phyloP scores from a whole-genome alignment of 2,329 filamentous ascomycete genomes.

The Ophioceras dolichostomum region DNA sequence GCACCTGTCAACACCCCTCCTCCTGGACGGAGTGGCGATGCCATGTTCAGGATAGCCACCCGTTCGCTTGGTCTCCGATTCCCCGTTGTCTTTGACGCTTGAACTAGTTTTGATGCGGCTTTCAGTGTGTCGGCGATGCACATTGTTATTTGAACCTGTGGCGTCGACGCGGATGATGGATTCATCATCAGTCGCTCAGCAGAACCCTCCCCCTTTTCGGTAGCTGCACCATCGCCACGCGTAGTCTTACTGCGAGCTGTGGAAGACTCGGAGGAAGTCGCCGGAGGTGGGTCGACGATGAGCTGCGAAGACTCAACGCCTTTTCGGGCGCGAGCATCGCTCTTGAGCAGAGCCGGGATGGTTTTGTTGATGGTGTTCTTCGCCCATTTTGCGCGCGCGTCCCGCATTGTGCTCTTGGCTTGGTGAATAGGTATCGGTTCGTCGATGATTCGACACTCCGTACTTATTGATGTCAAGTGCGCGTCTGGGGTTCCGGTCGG shows the following conservation, averaged over 20 bases:
- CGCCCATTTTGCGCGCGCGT: conserved; percentile 32
- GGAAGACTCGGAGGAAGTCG: not conserved
- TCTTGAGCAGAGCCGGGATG: conserved; percentile 41
- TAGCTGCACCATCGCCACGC: no score
- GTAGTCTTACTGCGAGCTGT: not conserved
- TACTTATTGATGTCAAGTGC: no score
- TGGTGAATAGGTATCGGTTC: no score
- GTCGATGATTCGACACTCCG: no score
- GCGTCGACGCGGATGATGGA: not conserved
- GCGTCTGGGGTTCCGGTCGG: no score
- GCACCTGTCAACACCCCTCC: conserved; percentile 49
- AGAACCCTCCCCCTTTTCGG: no score
- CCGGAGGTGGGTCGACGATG: conserved; percentile 17
- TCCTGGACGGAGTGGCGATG: conserved; percentile 46
- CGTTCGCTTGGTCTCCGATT: no score
- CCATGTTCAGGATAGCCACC: conserved; percentile 50
- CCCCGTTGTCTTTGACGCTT: no score
- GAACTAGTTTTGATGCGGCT: conserved; percentile 25
- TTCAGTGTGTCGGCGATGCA: conserved; percentile 38
- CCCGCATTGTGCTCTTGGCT: no score
- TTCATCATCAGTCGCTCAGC: no score
- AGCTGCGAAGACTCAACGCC: conserved; percentile 41
- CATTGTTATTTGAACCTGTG: conserved; percentile 17
- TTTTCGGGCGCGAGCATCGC: conserved; percentile 39
- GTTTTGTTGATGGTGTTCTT: conserved; percentile 45